Percentiles rank a stretch among this genome's conserved stretches.
Conservation (phyloP, 441 rosid genomes). For the Geranium incanum region DNA sequence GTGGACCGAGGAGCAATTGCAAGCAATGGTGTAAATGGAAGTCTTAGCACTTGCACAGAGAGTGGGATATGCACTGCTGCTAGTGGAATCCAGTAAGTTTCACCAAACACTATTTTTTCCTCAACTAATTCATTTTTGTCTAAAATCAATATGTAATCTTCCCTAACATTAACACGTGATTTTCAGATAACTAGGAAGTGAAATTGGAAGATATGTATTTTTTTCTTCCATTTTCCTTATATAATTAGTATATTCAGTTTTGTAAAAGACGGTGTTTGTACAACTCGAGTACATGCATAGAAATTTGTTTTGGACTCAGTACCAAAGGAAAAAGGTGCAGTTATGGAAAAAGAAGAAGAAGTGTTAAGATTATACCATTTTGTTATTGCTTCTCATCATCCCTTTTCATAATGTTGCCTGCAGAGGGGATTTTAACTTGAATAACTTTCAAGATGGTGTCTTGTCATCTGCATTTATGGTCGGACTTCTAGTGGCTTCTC, state of each 20-base stretch:
- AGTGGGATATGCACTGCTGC: constrained; percentile 71
- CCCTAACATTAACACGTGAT: background rate
- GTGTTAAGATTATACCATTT: background rate
- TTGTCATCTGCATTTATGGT: constrained; percentile 96
- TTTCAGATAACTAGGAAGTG: background rate
- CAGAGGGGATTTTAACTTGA: constrained; percentile 83
- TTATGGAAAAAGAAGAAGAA: background rate
- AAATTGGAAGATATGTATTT: background rate
- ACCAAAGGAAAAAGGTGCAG: background rate
- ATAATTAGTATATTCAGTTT: background rate
- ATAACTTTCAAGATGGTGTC: constrained; percentile 82
- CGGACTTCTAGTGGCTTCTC: constrained; percentile 87
- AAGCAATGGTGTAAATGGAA: constrained; percentile 94
- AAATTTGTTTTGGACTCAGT: background rate
- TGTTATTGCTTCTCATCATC: background rate
- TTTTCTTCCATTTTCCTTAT: background rate
- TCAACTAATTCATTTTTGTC: background rate
- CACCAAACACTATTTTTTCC: constrained; percentile 11
- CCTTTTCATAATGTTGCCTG: constrained; percentile 10
- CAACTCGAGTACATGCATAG: background rate
- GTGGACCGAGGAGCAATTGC: constrained; percentile 93
- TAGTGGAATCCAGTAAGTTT: constrained; percentile 86
- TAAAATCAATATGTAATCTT: background rate
- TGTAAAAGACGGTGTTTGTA: background rate
- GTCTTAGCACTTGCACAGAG: constrained; percentile 51